Conservation (phyloP, 2,329 filamentous ascomycete species). For the Beauveria asiatica region DNA sequence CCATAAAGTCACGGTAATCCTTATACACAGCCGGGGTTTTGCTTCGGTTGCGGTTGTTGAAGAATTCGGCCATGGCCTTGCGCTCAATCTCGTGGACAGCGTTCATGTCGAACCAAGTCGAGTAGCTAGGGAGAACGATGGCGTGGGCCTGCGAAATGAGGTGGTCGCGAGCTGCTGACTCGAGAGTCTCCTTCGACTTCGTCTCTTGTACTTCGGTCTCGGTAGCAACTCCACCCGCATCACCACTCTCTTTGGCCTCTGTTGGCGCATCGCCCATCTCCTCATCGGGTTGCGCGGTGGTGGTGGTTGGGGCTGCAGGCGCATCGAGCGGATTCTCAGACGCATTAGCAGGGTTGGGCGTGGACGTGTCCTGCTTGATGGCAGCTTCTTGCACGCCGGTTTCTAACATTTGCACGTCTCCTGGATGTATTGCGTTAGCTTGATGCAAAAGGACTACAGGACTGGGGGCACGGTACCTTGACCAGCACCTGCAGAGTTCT, state of each 20-base stretch:
- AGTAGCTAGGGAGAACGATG: constrained; percentile 95
- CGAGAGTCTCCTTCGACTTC: constrained; percentile 73
- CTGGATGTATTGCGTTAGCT: background rate
- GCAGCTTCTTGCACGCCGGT: constrained; percentile 35
- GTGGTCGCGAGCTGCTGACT: constrained; percentile 83
- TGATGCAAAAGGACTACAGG: background rate
- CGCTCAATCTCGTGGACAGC: constrained; percentile 82
- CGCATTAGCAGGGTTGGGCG: constrained; percentile 43
- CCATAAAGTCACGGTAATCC: constrained; percentile 99
- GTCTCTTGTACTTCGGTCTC: constrained; percentile 45
- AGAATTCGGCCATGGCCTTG: constrained; percentile 94
- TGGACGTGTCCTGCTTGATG: constrained; percentile 54
- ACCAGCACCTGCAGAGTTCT: constrained; percentile 29
- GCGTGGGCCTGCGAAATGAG: constrained; percentile 89
- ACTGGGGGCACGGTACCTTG: constrained; percentile 35
- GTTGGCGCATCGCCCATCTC: constrained; percentile 65
- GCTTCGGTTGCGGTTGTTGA: constrained; percentile 96
- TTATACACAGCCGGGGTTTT: constrained; percentile 97
- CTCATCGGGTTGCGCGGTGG: constrained; percentile 59
- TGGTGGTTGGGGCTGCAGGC: constrained; percentile 50
- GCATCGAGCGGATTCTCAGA: constrained; percentile 62
- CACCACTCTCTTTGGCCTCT: constrained; percentile 41
- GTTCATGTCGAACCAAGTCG: constrained; percentile 99
- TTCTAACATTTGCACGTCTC: constrained; percentile 59
- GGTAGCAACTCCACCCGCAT: constrained; percentile 36